Evolutionary conservation across 1,284 basidiomycete species (phyloP), one percentile per base, ranked within the genome.

Genomic region (Phellinidium pouzarii): DNA sequence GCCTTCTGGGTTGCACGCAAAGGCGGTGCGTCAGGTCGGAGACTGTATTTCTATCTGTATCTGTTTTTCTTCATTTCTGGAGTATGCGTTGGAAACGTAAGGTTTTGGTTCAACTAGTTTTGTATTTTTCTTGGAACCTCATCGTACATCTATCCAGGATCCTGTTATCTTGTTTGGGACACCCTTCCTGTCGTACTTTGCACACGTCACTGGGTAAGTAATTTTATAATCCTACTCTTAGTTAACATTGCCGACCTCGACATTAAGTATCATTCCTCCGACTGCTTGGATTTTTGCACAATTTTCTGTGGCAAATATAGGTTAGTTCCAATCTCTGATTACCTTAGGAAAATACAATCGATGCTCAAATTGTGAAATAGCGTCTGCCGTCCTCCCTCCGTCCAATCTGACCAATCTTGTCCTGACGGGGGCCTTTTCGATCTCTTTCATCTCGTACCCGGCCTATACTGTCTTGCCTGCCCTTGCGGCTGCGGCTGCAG

Each of bases 91-190:
- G 94, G 94, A 4, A 98, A 98, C 64, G 79, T 72, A 48, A 59
- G 70, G 61, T 5, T 5, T 7, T 26, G 4, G 1, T 55, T 19
- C 27, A 6, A 42, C 20, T 34, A 26, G 20, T 54, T 37, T n/a
- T 17, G 22, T 8, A 20, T 1, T 40, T 29, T 26, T 42, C 31
- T 19, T 37, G 26, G 22, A 43, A 19, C 41, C 44, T 50, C 7
- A 26, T 37, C 43, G 48, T 42, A 40, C 20, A 14, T 50, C 31
- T 20, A n/a, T 7, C 44, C 52, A 75, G 71, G 91, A 94, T 66
- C 90, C 91, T 0, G 79, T 94, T 58, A 87, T 94, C 53, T 76
- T 94, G 17, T 87, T 82, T 17, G 87, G 91, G 1, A 95, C 92
- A 0, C 85, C 84, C 0, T 95, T 95, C 66, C 68, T 95, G 41